Evolutionary conservation across 2,329 filamentous ascomycete genomes (phyloP), one percentile per base, ranked within the genome.

Genomic region (Ophiocordyceps australis): DNA sequence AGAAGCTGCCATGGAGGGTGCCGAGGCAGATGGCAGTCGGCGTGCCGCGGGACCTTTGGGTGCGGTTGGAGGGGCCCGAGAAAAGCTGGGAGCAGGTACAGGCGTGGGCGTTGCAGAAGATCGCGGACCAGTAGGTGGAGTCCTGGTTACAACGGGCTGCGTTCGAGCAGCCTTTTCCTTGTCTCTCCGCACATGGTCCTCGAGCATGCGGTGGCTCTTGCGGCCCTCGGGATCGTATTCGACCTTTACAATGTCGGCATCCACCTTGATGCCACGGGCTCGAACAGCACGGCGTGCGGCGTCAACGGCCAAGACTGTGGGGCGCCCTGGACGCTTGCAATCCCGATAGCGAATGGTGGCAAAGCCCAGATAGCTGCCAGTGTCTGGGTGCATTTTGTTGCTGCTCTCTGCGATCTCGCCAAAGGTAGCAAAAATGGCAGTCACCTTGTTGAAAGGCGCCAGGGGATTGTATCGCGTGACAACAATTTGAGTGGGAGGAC

Each of bases 401-500:
- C 81, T 83, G 39, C 91, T 77, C 42, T 85, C 78, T 23, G 77
- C 76, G 34, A 98, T 85, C 30, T 93, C 81, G 27, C 83, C 83
- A 52, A 78, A 92, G 4, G 67, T 70, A 12, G 74, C 69, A 45
- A 92, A 91, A 28, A 80, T 66, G 23, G 75, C 69, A 12, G 67
- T 69, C 26, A 93, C 65, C 39, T 81, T 79, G 28, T 71, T 66
- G 39, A 92, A 80, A 9, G 81, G 69, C 21, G 79, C 75, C 35
- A 95, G 58, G 6, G 86, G 85, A 49, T 95, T 89, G 46, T 94
- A 94, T n/a, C 83, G 82, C n/a, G 74, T 85, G 13, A 94, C 82
- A 4, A 95, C 75, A 25, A 98, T 72, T 46, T 93, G 82, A 3
- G 78, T 82, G 3, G 89, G 81, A 10, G 86, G 86, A 0, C 82